A percentile compares a stretch with the other conserved stretches of the same genome.
These are phyloP conservation scores for Paracoccidioides brasiliensis DNA, from an alignment of 2,329 filamentous ascomycete species.

Conservation along the genomic window DNA sequence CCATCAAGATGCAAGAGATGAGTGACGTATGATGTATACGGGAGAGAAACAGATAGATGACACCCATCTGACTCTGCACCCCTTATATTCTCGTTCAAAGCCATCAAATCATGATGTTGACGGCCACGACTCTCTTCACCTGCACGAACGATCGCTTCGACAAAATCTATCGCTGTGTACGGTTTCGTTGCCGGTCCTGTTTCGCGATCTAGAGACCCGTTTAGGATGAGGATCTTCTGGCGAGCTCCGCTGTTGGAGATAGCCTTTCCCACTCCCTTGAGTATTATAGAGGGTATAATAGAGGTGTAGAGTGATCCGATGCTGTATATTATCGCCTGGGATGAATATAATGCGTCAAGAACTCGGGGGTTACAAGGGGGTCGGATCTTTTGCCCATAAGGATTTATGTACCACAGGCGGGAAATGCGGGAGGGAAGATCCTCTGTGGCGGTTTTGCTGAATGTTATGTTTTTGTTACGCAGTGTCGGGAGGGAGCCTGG, in stretches of 20 bases:
- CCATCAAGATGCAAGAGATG: conserved; percentile 73
- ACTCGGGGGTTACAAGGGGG: conserved; percentile 74
- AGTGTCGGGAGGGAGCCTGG: conserved; percentile 62
- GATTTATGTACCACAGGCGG: conserved; percentile 93
- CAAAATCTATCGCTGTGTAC: conserved; percentile 67
- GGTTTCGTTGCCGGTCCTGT: conserved; percentile 56
- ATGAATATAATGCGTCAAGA: conserved; percentile 49
- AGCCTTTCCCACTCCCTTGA: conserved; percentile 59
- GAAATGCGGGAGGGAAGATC: conserved; percentile 67
- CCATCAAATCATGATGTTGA: conserved; percentile 3
- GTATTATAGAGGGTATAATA: conserved; percentile 67
- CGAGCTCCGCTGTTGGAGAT: conserved; percentile 40
- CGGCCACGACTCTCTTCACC: conserved; percentile 53
- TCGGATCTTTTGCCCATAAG: conserved; percentile 91
- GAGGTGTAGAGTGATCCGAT: conserved; percentile 92
- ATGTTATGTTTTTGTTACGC: conserved; percentile 66
- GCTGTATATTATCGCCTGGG: conserved; percentile 68
- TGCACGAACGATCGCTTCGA: conserved; percentile 64
- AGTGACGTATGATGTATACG: conserved; percentile 60
- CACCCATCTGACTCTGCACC: background rate
- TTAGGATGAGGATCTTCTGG: conserved; percentile 72
- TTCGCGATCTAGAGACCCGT: conserved; percentile 73
- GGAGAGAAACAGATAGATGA: conserved; percentile 19
- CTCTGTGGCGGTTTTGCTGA: conserved; percentile 67
- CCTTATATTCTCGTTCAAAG: background rate